Evolutionary conservation across 2,329 filamentous ascomycete species (phyloP), one percentile per base, ranked within the genome.

Genomic region (Colletotrichum limetticola): DNA sequence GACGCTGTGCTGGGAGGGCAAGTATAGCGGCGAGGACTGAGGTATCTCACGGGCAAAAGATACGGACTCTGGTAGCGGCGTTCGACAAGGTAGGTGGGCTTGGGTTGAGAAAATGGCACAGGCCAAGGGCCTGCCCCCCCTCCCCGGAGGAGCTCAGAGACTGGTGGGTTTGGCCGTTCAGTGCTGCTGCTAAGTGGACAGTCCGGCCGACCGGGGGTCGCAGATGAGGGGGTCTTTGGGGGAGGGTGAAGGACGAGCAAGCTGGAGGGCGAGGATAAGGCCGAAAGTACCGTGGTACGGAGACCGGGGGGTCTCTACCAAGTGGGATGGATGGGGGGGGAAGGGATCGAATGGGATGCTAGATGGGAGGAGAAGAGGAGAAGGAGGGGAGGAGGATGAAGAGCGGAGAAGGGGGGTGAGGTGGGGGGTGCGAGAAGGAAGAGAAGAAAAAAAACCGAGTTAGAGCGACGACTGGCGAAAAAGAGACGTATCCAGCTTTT

Each of bases 61-160:
- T 42, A 69, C 35, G 60, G 49, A 35, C 24, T 24, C 53, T 26
- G 59, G 66, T 62, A 55, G 67, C 42, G 68, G 68, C 42, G 42
- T n/a, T 69, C 56, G 71, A 68, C 57, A 72, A 66, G 67, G 74
- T 74, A 63, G 65, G 53, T 28, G 42, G 42, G 42, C 42, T 74
- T 72, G 66, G 72, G 72, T 72, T 67, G 65, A 16, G 61, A 64
- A 64, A 65, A 66, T 72, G 66, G 74, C 59, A 74, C 59, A 71
- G 71, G 68, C 42, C 26, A 65, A 35, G 26, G 68, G 56, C 64
- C 58, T 72, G 58, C 42, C 42, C 42, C 42, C 42, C 42, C 42
- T 32, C 65, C 61, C 61, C 64, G 35, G 49, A 58, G 68, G 22
- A 60, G 68, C 63, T 22, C 65, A 68, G 69, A 68, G 69, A 72